A percentile compares a stretch with the other conserved stretches of the same genome.
Conservation (phyloP, 164 flowering plant species). For the Euptelea pleiosperma region DNA sequence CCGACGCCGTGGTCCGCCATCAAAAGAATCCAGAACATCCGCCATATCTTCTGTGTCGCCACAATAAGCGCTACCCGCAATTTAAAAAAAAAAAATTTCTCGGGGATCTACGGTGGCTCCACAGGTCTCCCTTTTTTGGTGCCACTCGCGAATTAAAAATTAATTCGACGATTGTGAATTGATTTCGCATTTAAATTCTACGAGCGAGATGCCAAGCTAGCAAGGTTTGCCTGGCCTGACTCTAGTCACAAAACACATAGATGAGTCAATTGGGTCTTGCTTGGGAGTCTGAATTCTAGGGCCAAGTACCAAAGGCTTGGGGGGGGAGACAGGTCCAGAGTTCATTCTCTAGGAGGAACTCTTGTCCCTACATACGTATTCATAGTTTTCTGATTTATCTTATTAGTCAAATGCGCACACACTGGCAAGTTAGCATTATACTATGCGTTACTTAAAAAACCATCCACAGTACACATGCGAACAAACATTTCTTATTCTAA, state of each 20-base stretch:
- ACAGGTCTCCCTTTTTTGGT: background rate
- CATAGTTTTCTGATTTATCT: background rate
- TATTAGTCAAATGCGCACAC: conserved; percentile 11
- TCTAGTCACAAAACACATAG: background rate
- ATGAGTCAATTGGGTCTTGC: background rate
- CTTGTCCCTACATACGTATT: background rate
- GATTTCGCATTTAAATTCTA: no score
- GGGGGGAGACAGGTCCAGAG: no score
- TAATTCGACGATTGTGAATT: no score
- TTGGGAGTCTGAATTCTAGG: conserved; percentile 1
- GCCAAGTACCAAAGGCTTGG: background rate
- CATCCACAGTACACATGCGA: no score
- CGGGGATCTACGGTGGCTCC: conserved; percentile 14
- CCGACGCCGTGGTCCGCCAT: conserved; percentile 33
- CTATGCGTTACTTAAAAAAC: no score
- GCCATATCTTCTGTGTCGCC: conserved; percentile 33
- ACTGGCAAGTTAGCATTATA: background rate
- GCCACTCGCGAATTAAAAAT: background rate
- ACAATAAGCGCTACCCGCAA: conserved; percentile 11
- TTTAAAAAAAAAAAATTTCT: background rate
- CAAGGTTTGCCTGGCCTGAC: no score
- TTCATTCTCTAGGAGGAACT: no score
- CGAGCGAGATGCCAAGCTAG: no score
- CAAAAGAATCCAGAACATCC: conserved; percentile 31
- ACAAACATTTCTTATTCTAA: no score